phyloP scores from a whole-genome alignment of 257 asterid genomes.

The Scutellaria minor region DNA sequence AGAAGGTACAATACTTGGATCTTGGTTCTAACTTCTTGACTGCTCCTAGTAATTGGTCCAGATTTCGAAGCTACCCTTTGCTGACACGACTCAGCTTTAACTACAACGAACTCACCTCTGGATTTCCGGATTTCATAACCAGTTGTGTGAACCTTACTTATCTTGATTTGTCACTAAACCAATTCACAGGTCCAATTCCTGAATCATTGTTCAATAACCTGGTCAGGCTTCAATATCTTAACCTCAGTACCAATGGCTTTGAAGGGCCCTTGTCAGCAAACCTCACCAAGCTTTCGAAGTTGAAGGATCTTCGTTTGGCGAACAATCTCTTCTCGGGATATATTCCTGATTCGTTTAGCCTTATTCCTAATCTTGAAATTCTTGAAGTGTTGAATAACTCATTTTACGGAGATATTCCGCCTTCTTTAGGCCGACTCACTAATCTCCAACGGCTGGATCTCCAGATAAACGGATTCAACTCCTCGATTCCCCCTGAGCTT shows the following conservation, averaged over 20 bases:
- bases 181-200: slow-evolving; percentile 65
- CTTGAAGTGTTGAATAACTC: slow-evolving; percentile 60
- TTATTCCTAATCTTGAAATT: slow-evolving; percentile 37
- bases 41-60: slow-evolving; percentile 63
- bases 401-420: slow-evolving; percentile 49
- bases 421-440: slow-evolving; percentile 45
- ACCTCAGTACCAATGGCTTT: slow-evolving; percentile 55
- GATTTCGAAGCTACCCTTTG: slow-evolving; percentile 50
- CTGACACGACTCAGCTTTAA: slow-evolving; percentile 50
- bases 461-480: slow-evolving; percentile 41
- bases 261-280: slow-evolving; percentile 55
- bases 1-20: slow-evolving; percentile 57
- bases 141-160: slow-evolving; percentile 56
- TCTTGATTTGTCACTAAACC: slow-evolving; percentile 69
- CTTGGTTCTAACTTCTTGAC: slow-evolving; percentile 62
- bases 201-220: slow-evolving; percentile 56
- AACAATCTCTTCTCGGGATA: background rate
- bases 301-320: slow-evolving; percentile 21
- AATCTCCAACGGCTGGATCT: slow-evolving; percentile 47
- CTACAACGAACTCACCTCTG: slow-evolving; percentile 51
- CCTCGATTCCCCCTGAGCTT: slow-evolving; percentile 53
- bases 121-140: slow-evolving; percentile 61
- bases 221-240: slow-evolving; percentile 51
- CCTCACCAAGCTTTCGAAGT: slow-evolving; percentile 39
- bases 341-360: slow-evolving; percentile 2